Base-by-base conservation (phyloP, 345 rosid genomes). In the Dimocarpus longan region DNA sequence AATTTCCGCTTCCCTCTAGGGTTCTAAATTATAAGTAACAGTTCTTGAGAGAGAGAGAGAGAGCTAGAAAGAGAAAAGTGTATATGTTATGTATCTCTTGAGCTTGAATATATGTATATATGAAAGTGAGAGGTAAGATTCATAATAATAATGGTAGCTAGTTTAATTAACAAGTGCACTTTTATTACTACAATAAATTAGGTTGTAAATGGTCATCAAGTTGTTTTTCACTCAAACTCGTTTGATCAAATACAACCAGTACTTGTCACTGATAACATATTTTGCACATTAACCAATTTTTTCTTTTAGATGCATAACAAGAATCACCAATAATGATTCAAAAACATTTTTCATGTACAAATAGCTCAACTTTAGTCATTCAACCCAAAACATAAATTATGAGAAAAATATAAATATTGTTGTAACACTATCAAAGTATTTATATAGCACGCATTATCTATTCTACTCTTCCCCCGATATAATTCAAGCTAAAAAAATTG, bases 351-450 rank as follows among this genome's bases (percentile, higher is more conserved):
- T 40, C 24, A 19, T n/a, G 22, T 11, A 71, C 69, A 73, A n/a
- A 50, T 54, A 73, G 24, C 13, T 63, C 66, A 68, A 39, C 13
- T 42, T 1, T 52, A 70, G 67, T 70, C 73, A 71, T 68, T 77
- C 70, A 44, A 18, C 76, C 48, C 73, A 80, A 74, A 80, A 59
- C 26, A 57, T 44, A 67, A 63, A 77, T 60, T 18, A n/a, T 48
- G 32, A 63, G 63, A 59, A 48, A 24, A 76, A 65, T 19, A 18
- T 22, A 48, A 24, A 44, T 6, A 19, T 63, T 70, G 50, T 77
- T 37, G 32, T 78, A 26, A 24, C 77, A 75, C 59, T 18, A 63
- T 68, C 73, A 68, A 79, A 63, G 66, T 62, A 57, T 57, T 48
- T 39, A 50, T 44, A 63, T 62, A 71, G 2, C 68, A 26, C 28